A percentile compares a stretch with the other conserved stretches of the same genome.
These are phyloP conservation scores for Lichtheimia ramosa DNA, from an alignment of 371 early-diverging fungal species.

Conservation along the genomic window DNA sequence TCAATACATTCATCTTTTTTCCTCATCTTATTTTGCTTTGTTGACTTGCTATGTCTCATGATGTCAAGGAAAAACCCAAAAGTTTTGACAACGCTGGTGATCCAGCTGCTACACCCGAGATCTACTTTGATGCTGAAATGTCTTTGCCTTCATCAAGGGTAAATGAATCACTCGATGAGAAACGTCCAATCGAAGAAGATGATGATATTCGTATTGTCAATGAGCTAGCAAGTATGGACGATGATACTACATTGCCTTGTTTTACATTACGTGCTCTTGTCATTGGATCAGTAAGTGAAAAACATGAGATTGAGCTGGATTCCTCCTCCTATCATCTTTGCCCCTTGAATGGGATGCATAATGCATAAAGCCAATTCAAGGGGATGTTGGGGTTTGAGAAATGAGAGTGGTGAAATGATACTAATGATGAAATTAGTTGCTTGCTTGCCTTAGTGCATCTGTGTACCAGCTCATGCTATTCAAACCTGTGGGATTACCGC, in stretches of 20 bases:
- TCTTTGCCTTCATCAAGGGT: not conserved
- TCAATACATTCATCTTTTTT: not conserved
- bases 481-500: slow-evolving; percentile 39
- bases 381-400: too few species aligned
- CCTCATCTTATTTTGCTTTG: not conserved
- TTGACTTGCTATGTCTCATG: not conserved
- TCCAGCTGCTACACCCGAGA: slow-evolving; percentile 6
- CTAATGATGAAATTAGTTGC: slow-evolving; percentile 14
- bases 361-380: too few species aligned
- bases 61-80: not conserved
- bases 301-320: not conserved
- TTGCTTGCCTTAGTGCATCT: slow-evolving; percentile 39
- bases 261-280: slow-evolving; percentile 33
- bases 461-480: slow-evolving; percentile 43
- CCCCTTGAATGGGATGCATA: too few species aligned
- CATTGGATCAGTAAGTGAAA: slow-evolving; percentile 29
- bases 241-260: slow-evolving; percentile 27
- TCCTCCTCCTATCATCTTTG: too few species aligned
- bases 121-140: slow-evolving; percentile 1
- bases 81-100: not conserved
- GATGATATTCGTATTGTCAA: slow-evolving; percentile 27
- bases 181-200: slow-evolving; percentile 3
- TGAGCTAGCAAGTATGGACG: slow-evolving; percentile 33
- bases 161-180: not conserved
- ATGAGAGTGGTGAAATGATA: not conserved